phyloP scores from a whole-genome alignment of 768 basidiomycete genomes.

The Mycena alexandri region DNA sequence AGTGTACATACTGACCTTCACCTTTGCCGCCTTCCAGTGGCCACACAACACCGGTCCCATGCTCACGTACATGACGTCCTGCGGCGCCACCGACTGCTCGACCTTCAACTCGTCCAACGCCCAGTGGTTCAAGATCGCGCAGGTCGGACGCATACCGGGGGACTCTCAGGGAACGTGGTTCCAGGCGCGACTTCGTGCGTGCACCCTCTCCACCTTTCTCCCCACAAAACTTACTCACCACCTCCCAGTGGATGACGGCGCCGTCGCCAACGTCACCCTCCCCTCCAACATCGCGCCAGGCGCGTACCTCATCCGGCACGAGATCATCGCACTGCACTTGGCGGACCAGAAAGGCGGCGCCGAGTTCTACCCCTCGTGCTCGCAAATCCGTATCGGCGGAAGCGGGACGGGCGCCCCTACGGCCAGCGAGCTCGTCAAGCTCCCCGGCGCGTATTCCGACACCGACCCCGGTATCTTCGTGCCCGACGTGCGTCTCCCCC shows the following conservation, averaged over 20 bases:
- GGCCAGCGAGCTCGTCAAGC: constrained; percentile 39
- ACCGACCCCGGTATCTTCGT: constrained; percentile 64
- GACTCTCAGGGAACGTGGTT: constrained; percentile 48
- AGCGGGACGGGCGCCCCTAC: constrained; percentile 50
- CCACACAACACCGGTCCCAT: constrained; percentile 61
- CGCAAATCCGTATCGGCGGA: constrained; percentile 55
- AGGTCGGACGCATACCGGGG: constrained; percentile 49
- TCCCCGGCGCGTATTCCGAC: constrained; percentile 54
- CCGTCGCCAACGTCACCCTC: constrained; percentile 47
- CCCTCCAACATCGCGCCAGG: constrained; percentile 56
- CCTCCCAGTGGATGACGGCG: not conserved
- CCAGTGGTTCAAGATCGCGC: constrained; percentile 65
- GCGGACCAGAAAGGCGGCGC: constrained; percentile 59
- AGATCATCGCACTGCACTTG: constrained; percentile 68
- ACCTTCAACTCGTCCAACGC: constrained; percentile 56
- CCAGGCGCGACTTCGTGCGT: constrained; percentile 54
- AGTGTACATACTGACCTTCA: constrained; percentile 2
- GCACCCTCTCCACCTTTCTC: not conserved
- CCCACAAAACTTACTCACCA: not conserved
- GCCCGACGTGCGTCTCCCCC: constrained; percentile 48
- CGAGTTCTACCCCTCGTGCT: constrained; percentile 71
- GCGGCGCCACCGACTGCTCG: constrained; percentile 58
- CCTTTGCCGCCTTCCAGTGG: constrained; percentile 18
- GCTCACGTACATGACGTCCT: constrained; percentile 66
- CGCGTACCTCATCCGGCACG: constrained; percentile 66